Evolutionary conservation across 192 early-diverging fungal genomes (phyloP), one percentile per base, ranked within the genome.

Genomic region (Podila epigama): DNA sequence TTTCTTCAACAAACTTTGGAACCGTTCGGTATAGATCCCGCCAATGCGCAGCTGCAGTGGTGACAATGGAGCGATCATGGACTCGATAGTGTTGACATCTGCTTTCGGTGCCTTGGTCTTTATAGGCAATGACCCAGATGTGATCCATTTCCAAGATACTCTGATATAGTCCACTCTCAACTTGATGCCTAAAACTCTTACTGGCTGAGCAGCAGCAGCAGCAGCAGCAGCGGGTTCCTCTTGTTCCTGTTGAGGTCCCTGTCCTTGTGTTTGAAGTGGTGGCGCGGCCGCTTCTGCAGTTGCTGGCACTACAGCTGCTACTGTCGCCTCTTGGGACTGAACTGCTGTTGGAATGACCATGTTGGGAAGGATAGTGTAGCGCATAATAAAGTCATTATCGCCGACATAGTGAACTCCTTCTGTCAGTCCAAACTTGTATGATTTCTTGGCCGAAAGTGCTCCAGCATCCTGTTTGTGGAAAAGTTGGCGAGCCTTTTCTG

Each of bases 131-230:
- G 61, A 36, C 7, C 73, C 73, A 25, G 66, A 68, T 1, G 56
- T 16, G 22, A 77, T 54, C 66, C 66, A 77, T 16, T 48, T 63
- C 73, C 73, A 77, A 11, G 73, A 68, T 5, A 56, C 73, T 1
- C 73, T 59, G 20, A 77, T 77, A 22, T 60, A 77, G 48, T 77
- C 66, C 9, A 77, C 61, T 32, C 57, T 54, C 40, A 75, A 51
- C 15, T 42, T 18, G 35, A 60, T 34, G 10, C 40, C 16, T 0
- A 41, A 35, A 25, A 27, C 20, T 36, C 22, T 58, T 31, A 37
- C 11, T 15, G 18, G 20, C 18, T 39, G 36, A 50, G 51, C 4
- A 1, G 16, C 51, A 15, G 1, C 18, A 25, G 9, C 22, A 9
- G 16, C 18, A 1, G 12, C 41, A 42, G 41, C n/a, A 25, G 22